Base-by-base conservation (phyloP, 2,329 filamentous ascomycete species). In the Thielaviopsis ethacetica region DNA sequence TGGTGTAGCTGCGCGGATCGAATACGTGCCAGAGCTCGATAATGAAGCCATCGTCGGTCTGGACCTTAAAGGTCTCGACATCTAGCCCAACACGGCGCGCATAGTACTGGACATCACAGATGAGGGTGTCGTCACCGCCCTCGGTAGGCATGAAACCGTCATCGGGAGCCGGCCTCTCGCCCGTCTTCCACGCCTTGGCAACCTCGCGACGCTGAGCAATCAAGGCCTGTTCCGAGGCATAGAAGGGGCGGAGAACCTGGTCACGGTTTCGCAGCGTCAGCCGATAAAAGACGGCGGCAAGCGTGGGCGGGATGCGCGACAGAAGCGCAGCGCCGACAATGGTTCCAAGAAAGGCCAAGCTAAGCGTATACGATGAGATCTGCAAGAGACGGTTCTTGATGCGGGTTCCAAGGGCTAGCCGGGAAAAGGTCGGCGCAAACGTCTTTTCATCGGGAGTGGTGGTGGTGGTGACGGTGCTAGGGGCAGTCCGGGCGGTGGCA, bases 1-100 rank as follows among this genome's bases (percentile, higher is more conserved):
- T 21, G 66, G 89, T 85, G 61, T 91, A 85, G 54, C 77, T 79
- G 21, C 53, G 49, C 0, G 91, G 91, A 63, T 95, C 85, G 68
- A 88, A 95, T 26, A 96, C 77, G 68, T 96, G 91, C 84, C 88
- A 95, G 1, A 96, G 75, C 22, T 86, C 82, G 62, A 96, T 86
- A 53, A 96, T 81, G 67, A 95, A 96, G 0, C 91, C 91, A 66
- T 97, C 91, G 68, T 96, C 91, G 0, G 91, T 96, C 69, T 95
- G 85, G 0, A 96, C 90, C 55, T 87, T 77, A 65, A 89, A 88
- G 10, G 80, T 79, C 67, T 96, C 91, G 24, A 89, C 81, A 62
- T 96, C 89, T 0, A 97, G 77, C 0, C 91, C 91, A 15, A 95
- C 89, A 13, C 91, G 78, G 21, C 88, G 79, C 1, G 91, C 91